phyloP scores from a whole-genome alignment of 306 rosid species.

The Trichosanthes truncata region DNA sequence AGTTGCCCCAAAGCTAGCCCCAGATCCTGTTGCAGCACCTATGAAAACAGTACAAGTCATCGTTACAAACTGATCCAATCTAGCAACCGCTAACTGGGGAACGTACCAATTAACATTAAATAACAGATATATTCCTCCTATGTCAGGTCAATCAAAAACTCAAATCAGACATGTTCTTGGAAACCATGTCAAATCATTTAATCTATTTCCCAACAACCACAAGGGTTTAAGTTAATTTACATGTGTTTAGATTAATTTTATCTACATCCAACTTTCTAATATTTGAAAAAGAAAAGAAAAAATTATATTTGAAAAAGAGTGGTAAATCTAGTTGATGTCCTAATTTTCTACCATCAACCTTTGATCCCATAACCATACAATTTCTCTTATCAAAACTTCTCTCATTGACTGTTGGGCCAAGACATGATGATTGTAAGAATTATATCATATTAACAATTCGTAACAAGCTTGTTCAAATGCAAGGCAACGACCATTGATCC shows the following conservation, averaged over 20 bases:
- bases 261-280: neutral
- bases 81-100: neutral
- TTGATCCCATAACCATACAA: neutral
- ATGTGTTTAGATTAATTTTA: neutral
- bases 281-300: neutral
- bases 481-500: neutral
- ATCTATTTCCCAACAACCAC: neutral
- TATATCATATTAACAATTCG: neutral
- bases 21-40: slow-evolving; percentile 75
- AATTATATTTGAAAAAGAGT: neutral
- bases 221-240: neutral
- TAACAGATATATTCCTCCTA: neutral
- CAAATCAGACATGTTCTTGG: neutral
- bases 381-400: neutral
- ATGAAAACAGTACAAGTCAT: slow-evolving; percentile 14
- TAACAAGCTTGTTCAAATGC: neutral
- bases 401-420: neutral
- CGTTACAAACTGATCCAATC: neutral
- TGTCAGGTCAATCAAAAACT: neutral
- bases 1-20: slow-evolving; percentile 77
- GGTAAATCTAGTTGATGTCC: neutral
- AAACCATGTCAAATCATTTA: neutral
- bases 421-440: neutral
- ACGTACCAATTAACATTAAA: neutral
- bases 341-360: neutral